Evolutionary conservation across 306 rosid genomes (phyloP).

Genomic region (Sicyos baderoa): DNA sequence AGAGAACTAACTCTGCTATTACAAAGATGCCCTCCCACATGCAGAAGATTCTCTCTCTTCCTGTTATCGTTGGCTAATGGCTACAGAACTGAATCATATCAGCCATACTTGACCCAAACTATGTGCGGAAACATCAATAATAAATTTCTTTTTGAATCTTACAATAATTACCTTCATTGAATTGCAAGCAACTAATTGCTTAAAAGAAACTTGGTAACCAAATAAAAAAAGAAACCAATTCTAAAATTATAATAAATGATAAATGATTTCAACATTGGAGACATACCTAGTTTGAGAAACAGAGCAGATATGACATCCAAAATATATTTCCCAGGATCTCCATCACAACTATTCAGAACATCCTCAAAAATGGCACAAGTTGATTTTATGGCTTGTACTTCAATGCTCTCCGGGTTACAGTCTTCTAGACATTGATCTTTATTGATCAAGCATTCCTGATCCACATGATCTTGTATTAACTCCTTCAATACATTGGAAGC

Average conservation of each 20-base stretch:
- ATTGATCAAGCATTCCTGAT: constrained; percentile 26
- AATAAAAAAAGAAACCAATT: not conserved
- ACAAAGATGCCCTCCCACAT: not conserved
- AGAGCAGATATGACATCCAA: constrained; percentile 60
- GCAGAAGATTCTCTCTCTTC: not conserved
- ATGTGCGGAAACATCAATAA: not conserved
- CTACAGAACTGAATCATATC: not conserved
- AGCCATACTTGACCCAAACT: not conserved
- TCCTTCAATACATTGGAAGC: constrained; percentile 54
- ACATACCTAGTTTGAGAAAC: constrained; percentile 67
- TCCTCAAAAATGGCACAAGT: constrained; percentile 55
- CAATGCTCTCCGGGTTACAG: constrained; percentile 30
- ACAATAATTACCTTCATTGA: not conserved
- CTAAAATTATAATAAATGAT: not conserved
- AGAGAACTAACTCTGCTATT: not conserved
- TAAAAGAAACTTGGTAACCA: not conserved
- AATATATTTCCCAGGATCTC: constrained; percentile 53
- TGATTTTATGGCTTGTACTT: constrained; percentile 41
- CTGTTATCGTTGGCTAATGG: not conserved
- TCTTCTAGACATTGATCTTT: constrained; percentile 32
- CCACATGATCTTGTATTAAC: constrained; percentile 45
- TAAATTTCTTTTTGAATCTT: not conserved
- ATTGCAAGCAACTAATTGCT: not conserved
- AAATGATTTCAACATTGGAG: constrained; percentile 3
- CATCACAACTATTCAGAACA: constrained; percentile 41